Base-by-base conservation (phyloP, 139 green algal species). In the Chlamydomonas schloesseri region DNA sequence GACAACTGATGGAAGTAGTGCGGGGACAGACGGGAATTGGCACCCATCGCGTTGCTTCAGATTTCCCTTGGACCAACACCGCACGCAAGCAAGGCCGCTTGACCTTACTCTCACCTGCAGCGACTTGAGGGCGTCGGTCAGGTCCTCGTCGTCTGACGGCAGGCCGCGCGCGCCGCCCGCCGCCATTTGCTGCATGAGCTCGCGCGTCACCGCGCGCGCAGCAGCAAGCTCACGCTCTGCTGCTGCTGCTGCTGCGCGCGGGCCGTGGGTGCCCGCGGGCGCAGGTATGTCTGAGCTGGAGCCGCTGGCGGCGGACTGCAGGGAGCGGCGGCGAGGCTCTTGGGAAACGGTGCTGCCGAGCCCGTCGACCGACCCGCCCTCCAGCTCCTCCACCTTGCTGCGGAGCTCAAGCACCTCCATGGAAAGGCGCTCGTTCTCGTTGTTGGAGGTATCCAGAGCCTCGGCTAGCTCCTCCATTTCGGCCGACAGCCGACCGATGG, bases 381-480 rank as follows among this genome's bases (percentile, higher is more conserved):
- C n/a, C 28, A 11, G 37, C 42, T 84, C 78, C 33, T 84, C 78
- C 20, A 84, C 1, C 64, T 74, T 65, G 2, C 64, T 65, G 18
- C 78, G 78, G 4, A 84, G 78, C 28, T 23, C 31, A 0, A 84
- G 29, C 15, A 74, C 64, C 42, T 84, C 78, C 42, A 84, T 18
- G 3, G 78, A 84, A 4, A 84, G 31, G 21, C 78, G 78, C 64
- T 84, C 78, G 64, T 84, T 84, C 78, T 84, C 78, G 28, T 20
- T 72, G 42, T 74, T 74, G 13, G 50, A 37, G 33, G 50, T 11
- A 3, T 86, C 80, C 9, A 86, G 67, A 5, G 80, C 80, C 65
- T 86, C 80, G 1, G 80, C 80, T 1, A 86, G 33, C 68, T 86
- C 80, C 67, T 86, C 67, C 80, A 86, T 86, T 26, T 86, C 80